A percentile compares a stretch with the other conserved stretches of the same genome.
These are phyloP conservation scores for Sphagnum fallax DNA, from an alignment of 228 moss, liverwort and hornwort species.

Conservation along the genomic window DNA sequence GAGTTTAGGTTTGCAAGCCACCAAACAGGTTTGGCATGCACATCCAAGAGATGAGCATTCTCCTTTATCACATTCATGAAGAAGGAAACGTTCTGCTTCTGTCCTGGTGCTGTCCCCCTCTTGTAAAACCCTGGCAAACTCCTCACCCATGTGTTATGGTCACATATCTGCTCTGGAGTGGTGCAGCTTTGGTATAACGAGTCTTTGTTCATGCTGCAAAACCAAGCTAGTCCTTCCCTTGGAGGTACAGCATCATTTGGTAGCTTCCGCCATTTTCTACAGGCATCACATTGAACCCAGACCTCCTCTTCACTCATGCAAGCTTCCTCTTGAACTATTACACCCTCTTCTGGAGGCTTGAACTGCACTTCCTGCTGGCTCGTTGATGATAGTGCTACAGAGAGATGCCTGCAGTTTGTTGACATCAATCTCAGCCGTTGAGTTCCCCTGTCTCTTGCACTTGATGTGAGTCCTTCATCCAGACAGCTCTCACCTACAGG, in stretches of 20 bases:
- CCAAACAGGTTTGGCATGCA: slow-evolving; percentile 50
- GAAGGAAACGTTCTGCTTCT: slow-evolving; percentile 66
- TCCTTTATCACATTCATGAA: slow-evolving; percentile 83
- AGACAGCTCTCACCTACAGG: not conserved
- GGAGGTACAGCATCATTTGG: slow-evolving; percentile 42
- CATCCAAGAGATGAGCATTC: slow-evolving; percentile 58
- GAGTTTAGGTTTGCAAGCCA: slow-evolving; percentile 66
- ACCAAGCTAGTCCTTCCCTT: slow-evolving; percentile 76
- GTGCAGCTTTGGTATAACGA: slow-evolving; percentile 58
- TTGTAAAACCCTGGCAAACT: slow-evolving; percentile 80
- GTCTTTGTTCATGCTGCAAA: slow-evolving; percentile 94
- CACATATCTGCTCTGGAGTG: slow-evolving; percentile 58
- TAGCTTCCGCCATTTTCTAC: slow-evolving; percentile 94
- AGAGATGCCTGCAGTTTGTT: slow-evolving; percentile 2
- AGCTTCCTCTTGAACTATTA: slow-evolving; percentile 1
- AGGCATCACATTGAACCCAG: slow-evolving; percentile 96
- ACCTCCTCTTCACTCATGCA: slow-evolving; percentile 57
- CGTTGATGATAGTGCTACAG: slow-evolving; percentile 12
- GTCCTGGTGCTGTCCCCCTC: slow-evolving; percentile 40
- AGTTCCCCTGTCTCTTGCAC: too few relatives aligned
- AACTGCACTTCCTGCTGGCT: slow-evolving; percentile 7
- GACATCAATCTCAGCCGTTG: not conserved
- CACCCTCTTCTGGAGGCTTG: slow-evolving; percentile 10
- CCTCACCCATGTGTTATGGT: slow-evolving; percentile 58
- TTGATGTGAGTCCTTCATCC: too few relatives aligned